Base-by-base conservation (phyloP, 441 rosid genomes). In the Monsonia emarginata region DNA sequence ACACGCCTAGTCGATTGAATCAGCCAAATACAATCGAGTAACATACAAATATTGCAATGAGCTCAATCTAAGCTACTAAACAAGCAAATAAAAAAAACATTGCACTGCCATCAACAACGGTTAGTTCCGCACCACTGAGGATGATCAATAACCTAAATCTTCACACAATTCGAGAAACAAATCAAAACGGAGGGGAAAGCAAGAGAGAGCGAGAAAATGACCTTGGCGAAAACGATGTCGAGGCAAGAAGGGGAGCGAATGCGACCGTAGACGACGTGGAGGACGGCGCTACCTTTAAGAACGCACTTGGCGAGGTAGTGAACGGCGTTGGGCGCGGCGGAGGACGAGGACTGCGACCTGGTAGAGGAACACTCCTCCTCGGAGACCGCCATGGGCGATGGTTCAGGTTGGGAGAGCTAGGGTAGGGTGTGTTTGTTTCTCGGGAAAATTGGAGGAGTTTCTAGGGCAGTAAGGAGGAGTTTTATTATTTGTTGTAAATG, bases 171-270 rank as follows among this genome's bases (percentile, higher is more conserved):
- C 61, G 1, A 56, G 11, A n/a, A 2, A 14, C 30, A 10, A 16
- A 46, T n/a, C 5, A 56, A 0, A 13, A 56, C 24, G 28, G 10
- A 54, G 30, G 30, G n/a, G 61, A 56, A 25, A 56, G 60, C 30
- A 22, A 25, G 27, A 54, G 24, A 0, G 60, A 2, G 60, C 60
- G 60, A 54, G 60, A 54, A 24, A 54, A 14, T 25, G 0, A 88
- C 99, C 93, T 89, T 94, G 73, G 88, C 97, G 59, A 90, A 89
- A 67, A 94, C 94, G 76, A 94, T 66, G 81, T 94, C 98, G 67
- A 65, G 73, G 13, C 87, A 85, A 61, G 83, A 84, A 34, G 77
- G 80, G 6, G 78, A 83, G 73, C 98, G 97, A 77, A 94, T 79
- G 72, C 80, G 92, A 18, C 95, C 98, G 60, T 75, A 81, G 2